Evolutionary conservation across 2,329 filamentous ascomycete species (phyloP).

Genomic region (Colletotrichum somersetense): DNA sequence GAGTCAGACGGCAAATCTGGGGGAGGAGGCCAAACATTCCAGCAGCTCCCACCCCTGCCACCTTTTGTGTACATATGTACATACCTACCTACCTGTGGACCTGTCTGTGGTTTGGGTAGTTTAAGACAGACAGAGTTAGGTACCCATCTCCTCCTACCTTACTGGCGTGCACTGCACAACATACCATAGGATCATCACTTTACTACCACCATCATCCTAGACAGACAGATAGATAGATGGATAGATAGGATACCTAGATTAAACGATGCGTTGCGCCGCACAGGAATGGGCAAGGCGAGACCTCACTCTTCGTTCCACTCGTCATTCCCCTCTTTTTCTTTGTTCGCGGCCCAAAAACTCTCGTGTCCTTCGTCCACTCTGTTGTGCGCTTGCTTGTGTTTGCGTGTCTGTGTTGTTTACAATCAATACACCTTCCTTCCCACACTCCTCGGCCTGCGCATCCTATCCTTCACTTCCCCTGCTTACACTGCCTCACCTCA

Average conservation of each 20-base stretch:
- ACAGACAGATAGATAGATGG: background rate
- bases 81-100: no score
- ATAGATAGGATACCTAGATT: background rate
- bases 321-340: conserved; percentile 1
- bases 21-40: conserved; percentile 19
- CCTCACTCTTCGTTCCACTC: background rate
- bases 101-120: no score
- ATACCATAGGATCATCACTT: conserved; percentile 5
- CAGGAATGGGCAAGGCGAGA: conserved; percentile 9
- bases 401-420: conserved; percentile 14
- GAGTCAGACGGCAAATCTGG: conserved; percentile 38
- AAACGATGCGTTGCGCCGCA: background rate
- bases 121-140: no score
- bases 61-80: background rate
- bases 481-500: background rate
- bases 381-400: background rate
- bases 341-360: no score
- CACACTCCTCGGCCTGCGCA: background rate
- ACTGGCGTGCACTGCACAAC: background rate
- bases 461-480: background rate
- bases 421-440: background rate
- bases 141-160: no score
- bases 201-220: background rate
- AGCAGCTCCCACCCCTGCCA: background rate
- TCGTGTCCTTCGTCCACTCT: background rate